phyloP scores from a whole-genome alignment of 352 stramenopile species.

The Phytophthora pseudosyringae region DNA sequence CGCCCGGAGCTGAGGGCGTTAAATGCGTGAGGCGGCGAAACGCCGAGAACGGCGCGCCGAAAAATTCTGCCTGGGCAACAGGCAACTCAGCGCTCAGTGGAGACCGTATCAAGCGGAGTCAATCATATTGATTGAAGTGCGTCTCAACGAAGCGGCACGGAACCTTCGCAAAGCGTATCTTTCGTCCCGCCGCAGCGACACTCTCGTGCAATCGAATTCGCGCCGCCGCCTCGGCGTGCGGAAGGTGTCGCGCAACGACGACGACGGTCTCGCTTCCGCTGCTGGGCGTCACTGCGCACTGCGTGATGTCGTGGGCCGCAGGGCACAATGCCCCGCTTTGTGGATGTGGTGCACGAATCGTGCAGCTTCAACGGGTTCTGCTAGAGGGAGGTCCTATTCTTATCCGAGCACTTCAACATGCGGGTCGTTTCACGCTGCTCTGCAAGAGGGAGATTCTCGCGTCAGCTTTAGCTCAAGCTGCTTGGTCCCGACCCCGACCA shows the following conservation, averaged over 20 bases:
- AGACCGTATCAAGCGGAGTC: constrained; percentile 15
- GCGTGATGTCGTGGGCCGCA: not conserved
- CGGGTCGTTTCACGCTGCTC: constrained; percentile 10
- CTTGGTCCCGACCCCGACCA: not conserved
- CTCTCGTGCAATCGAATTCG: constrained; percentile 27
- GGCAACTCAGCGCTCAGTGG: not conserved
- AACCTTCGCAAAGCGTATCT: constrained; percentile 15
- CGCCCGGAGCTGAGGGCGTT: not conserved
- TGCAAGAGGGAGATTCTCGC: not conserved
- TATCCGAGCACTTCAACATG: constrained; percentile 16
- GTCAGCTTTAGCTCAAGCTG: too few species aligned
- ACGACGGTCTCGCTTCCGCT: not conserved
- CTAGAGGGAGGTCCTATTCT: constrained; percentile 22
- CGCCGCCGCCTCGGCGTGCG: not conserved
- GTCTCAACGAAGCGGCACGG: constrained; percentile 13
- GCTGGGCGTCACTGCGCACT: not conserved
- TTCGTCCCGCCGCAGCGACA: constrained; percentile 17
- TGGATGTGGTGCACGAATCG: constrained; percentile 3
- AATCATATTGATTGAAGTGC: constrained; percentile 18
- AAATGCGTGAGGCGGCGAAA: constrained; percentile 8
- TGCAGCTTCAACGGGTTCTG: constrained; percentile 20
- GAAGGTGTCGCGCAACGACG: not conserved
- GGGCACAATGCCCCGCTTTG: not conserved
- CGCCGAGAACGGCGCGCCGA: constrained; percentile 8
- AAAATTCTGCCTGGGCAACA: constrained; percentile 3